Evolutionary conservation across 805 yeast species (phyloP), one percentile per base, ranked within the genome.

Genomic region (Wickerhamiella sergipiensis): DNA sequence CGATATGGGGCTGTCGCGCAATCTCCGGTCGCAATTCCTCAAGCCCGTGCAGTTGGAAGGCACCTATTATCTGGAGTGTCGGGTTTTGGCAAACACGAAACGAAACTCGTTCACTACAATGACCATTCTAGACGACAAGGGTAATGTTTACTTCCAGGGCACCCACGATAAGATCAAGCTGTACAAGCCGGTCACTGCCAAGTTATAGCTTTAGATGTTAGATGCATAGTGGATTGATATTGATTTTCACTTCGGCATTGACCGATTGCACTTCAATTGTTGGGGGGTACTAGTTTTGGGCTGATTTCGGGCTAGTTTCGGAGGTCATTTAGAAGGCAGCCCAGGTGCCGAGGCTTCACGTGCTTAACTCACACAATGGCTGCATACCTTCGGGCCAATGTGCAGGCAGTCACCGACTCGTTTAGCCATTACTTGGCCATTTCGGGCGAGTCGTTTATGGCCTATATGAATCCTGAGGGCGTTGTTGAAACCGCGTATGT

Each of bases 91-190:
- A 43, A 59, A 57, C 52, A 57, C 65, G 6, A 56, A 58, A 47
- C 52, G 66, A 45, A 62, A 59, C 42, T 54, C 59, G 33, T 58
- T 53, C 47, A 39, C 56, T 18, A 52, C 54, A 8, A 57, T 52
- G 29, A 46, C 47, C 9, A 46, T 64, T 44, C 43, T 33, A 43
- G 62, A 56, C 49, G 46, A 48, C 8, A 48, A 47, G 19, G 64
- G 61, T 33, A 50, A 51, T 19, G 38, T 55, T 3, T 55, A 55
- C 17, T 61, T 56, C n/a, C 36, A 50, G 3, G 67, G 59, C 7
- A 47, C 53, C 13, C 69, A 65, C 50, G 69, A 65, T 49, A 62
- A 63, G 51, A 62, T 62, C 51, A 60, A 59, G 46, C 46, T 43
- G 17, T 43, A 43, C 33, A 43, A 43, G 24, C 46, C 46, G 9